Conservation (phyloP, 2,329 filamentous ascomycete genomes). For the Coleophoma cylindrospora region DNA sequence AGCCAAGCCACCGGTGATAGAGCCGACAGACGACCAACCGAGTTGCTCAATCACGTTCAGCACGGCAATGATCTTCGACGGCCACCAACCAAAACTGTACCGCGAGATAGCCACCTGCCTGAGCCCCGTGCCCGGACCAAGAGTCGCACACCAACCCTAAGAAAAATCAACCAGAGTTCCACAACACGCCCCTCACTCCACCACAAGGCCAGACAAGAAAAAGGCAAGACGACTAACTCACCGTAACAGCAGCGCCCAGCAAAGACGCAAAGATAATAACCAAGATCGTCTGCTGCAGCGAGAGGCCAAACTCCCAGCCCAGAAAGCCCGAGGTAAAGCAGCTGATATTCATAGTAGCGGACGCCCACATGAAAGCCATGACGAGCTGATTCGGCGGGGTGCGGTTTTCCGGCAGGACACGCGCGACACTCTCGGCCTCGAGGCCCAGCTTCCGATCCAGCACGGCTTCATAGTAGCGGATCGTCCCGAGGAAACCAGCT, state of each 20-base stretch:
- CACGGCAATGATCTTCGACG: slow-evolving; percentile 41
- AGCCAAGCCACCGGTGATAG: slow-evolving; percentile 15
- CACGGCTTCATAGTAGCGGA: slow-evolving; percentile 36
- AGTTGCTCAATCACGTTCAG: slow-evolving; percentile 26
- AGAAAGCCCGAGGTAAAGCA: slow-evolving; percentile 48
- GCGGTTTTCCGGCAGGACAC: slow-evolving; percentile 39
- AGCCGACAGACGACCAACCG: slow-evolving; percentile 18
- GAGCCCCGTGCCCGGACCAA: slow-evolving; percentile 43
- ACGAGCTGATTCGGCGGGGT: slow-evolving; percentile 34
- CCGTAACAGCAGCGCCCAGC: slow-evolving; percentile 35
- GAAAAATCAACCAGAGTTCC: not conserved
- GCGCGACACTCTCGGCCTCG: slow-evolving; percentile 40
- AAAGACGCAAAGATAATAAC: slow-evolving; percentile 42
- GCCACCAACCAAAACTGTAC: slow-evolving; percentile 46
- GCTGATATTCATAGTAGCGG: slow-evolving; percentile 43
- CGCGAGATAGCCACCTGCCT: slow-evolving; percentile 45
- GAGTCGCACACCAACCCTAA: slow-evolving; percentile 42
- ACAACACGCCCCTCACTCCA: not conserved
- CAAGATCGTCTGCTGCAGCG: slow-evolving; percentile 36
- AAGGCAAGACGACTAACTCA: slow-evolving; percentile 16
- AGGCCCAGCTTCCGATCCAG: slow-evolving; percentile 42
- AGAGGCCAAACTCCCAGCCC: slow-evolving; percentile 42
- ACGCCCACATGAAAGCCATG: slow-evolving; percentile 49
- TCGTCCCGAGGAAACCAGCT: slow-evolving; percentile 25
- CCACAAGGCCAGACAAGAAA: not conserved